phyloP scores from a whole-genome alignment of 768 basidiomycete genomes.

The Lactarius sanguifluus region DNA sequence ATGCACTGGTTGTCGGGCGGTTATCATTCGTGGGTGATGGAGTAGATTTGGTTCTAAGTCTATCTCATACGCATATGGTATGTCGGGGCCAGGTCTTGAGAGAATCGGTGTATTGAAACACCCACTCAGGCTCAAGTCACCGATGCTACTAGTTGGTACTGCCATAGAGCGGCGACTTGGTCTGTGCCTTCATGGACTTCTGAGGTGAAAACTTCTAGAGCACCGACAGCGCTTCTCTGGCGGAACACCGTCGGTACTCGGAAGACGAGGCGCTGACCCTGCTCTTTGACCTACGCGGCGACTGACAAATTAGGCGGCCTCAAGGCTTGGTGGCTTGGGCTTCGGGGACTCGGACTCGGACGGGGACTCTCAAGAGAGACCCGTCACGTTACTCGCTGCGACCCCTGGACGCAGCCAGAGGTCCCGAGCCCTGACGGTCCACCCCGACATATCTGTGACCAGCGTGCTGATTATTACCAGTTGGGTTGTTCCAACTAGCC shows the following conservation, averaged over 20 bases:
- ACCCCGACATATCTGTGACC: not conserved
- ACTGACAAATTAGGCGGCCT: not conserved
- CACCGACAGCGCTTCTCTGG: not conserved
- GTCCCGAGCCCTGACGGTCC: not conserved
- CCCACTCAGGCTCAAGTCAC: not conserved
- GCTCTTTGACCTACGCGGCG: not conserved
- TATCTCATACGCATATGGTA: not conserved
- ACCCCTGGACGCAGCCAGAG: not conserved
- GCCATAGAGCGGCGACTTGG: not conserved
- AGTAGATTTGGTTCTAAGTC: not conserved
- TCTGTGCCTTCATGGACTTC: not conserved
- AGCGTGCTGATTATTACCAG: not conserved
- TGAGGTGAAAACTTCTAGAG: not conserved
- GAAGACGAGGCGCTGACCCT: not conserved
- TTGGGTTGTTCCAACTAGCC: not conserved
- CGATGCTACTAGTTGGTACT: not conserved
- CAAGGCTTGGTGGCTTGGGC: not conserved
- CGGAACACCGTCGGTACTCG: not conserved
- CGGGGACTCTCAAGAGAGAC: not conserved
- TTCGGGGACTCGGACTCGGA: not conserved
- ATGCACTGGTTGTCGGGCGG: not conserved
- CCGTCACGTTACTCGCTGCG: not conserved
- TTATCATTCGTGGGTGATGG: not conserved
- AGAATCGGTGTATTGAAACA: not conserved
- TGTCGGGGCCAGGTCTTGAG: not conserved